These are phyloP conservation scores for Alternaria rosae DNA, from an alignment of 2,329 filamentous ascomycete genomes.

Conservation along the genomic window DNA sequence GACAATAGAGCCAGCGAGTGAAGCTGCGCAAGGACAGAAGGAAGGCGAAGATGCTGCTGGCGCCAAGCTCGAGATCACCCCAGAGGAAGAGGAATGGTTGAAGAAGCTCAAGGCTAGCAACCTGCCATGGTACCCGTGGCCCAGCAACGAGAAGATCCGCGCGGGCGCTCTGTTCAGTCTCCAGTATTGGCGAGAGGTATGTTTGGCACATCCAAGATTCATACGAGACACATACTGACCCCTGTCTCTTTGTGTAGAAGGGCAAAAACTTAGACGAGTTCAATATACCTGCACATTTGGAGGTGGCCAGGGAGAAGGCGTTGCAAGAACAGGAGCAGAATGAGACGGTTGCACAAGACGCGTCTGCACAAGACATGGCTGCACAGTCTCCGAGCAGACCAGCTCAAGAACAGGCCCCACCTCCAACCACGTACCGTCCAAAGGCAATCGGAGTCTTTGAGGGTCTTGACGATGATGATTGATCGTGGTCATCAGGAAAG, in stretches of 20 bases:
- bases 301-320: constrained; percentile 23
- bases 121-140: constrained; percentile 75
- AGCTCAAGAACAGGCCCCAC: constrained; percentile 1
- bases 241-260: constrained; percentile 1
- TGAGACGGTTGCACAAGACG: not conserved
- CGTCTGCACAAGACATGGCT: not conserved
- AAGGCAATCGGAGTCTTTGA: constrained; percentile 10
- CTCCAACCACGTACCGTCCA: constrained; percentile 1
- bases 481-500: not conserved
- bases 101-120: constrained; percentile 40
- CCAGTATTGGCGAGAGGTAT: constrained; percentile 28
- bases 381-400: not conserved
- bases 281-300: constrained; percentile 30
- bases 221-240: not conserved
- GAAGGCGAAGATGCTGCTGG: constrained; percentile 19
- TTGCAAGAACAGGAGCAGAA: not conserved
- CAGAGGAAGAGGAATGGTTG: constrained; percentile 45
- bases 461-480: constrained; percentile 10
- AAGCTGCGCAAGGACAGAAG: constrained; percentile 26
- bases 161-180: constrained; percentile 65
- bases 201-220: not conserved
- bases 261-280: constrained; percentile 30
- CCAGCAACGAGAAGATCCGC: constrained; percentile 72
- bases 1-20: constrained; percentile 29
- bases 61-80: constrained; percentile 31